These are phyloP conservation scores for Apostasia shenzhenica DNA, from an alignment of 106 monocot species.

Conservation along the genomic window DNA sequence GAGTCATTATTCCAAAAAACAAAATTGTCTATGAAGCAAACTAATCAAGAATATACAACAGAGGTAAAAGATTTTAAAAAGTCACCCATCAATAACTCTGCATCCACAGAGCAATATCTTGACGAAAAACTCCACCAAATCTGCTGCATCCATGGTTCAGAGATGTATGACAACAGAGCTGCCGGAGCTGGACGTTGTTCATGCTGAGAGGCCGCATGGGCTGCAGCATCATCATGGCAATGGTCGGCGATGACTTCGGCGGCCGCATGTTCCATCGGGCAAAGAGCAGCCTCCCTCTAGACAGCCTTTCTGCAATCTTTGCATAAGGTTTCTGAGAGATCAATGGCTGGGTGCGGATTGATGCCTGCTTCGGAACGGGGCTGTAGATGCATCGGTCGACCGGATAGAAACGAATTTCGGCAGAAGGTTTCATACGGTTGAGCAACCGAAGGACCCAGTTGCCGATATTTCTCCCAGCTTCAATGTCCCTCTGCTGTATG, in stretches of 20 bases:
- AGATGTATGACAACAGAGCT: slow-evolving; percentile 7
- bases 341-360: slow-evolving; percentile 6
- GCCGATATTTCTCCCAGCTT: slow-evolving; percentile 72
- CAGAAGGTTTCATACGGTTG: slow-evolving; percentile 78
- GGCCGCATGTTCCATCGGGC: slow-evolving; percentile 26
- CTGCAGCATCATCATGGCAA: slow-evolving; percentile 50
- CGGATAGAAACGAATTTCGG: slow-evolving; percentile 38
- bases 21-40: too few relatives aligned
- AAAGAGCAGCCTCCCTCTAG: slow-evolving; percentile 36
- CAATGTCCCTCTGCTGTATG: slow-evolving; percentile 76
- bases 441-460: slow-evolving; percentile 78
- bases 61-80: too few relatives aligned
- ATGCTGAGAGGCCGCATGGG: slow-evolving; percentile 13
- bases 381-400: neutral
- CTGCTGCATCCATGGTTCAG: slow-evolving; percentile 6
- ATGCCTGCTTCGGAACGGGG: slow-evolving; percentile 5
- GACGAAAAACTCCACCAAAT: slow-evolving; percentile 46
- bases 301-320: slow-evolving; percentile 15
- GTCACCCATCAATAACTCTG: too few relatives aligned
- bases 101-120: slow-evolving; percentile 65
- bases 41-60: too few relatives aligned
- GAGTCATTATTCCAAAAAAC: too few relatives aligned
- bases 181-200: slow-evolving; percentile 25
- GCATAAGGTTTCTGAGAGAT: slow-evolving; percentile 8
- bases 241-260: slow-evolving; percentile 32